Percentiles rank a stretch among this genome's conserved stretches.
These are phyloP conservation scores for Hylodesmum podocarpum DNA, from an alignment of 306 rosid species.

Conservation along the genomic window DNA sequence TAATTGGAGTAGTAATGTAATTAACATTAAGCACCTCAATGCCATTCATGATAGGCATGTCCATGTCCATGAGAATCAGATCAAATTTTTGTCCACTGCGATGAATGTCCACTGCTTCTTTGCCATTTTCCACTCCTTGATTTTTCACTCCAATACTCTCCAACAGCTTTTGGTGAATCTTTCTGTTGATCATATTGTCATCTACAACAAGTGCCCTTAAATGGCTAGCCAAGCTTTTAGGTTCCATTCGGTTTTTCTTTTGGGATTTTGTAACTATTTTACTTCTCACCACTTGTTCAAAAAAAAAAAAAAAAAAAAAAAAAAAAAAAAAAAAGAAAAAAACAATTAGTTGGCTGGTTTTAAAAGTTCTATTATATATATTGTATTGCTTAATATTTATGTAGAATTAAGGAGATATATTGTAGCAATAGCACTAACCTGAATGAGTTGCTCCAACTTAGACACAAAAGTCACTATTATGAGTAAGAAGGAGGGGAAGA, in stretches of 20 bases:
- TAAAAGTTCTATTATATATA: background rate
- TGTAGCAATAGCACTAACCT: slow-evolving; percentile 33
- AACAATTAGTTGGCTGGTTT: background rate
- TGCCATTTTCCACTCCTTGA: slow-evolving; percentile 61
- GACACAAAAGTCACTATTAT: background rate
- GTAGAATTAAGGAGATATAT: slow-evolving; percentile 7
- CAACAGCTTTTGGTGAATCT: slow-evolving; percentile 54
- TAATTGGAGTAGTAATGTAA: background rate
- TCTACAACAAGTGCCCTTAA: slow-evolving; percentile 79
- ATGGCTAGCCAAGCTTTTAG: background rate
- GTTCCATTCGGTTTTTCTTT: slow-evolving; percentile 2
- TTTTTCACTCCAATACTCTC: slow-evolving; percentile 50
- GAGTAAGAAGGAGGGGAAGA: slow-evolving; percentile 12
- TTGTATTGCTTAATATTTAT: background rate
- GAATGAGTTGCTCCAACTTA: slow-evolving; percentile 17
- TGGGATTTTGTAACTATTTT: slow-evolving; percentile 12
- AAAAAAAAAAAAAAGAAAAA: background rate
- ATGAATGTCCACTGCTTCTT: slow-evolving; percentile 76
- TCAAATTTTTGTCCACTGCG: slow-evolving; percentile 55
- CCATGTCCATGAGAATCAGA: slow-evolving; percentile 87
- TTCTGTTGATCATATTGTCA: slow-evolving; percentile 46
- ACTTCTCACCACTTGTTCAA: background rate
- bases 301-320: background rate
- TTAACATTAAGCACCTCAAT: slow-evolving; percentile 51
- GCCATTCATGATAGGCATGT: slow-evolving; percentile 93